Base-by-base conservation (phyloP, 164 flowering plant species). In the Tetrastigma voinierianum region DNA sequence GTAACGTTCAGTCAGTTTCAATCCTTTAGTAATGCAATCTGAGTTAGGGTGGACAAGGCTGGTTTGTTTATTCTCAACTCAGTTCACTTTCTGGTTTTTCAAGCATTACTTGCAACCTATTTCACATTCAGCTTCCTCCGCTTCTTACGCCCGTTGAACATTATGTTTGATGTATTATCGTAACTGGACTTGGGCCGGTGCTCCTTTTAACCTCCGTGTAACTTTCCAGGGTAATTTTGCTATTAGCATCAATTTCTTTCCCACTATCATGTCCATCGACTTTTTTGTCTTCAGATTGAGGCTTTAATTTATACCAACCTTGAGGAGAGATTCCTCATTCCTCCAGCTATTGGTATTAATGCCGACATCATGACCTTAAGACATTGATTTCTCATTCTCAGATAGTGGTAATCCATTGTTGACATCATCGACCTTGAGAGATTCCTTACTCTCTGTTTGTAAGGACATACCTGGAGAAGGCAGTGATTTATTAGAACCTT, bases 401-500 rank as follows among this genome's bases (percentile, higher is more conserved):
- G 40, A 4, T 32, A 32, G 40, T 32, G 40, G 40, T 32, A 24
- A 48, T 15, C 6, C 64, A 55, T 11, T 51, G 10, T 18, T 20
- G 43, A 15, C 59, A 56, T 57, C 62, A 67, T 49, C 52, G 12
- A 11, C 23, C 14, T 59, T 44, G 4, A 57, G 55, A 24, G 61
- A 23, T 55, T 63, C 74, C 4, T 71, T 60, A 10, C 52, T 62
- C 52, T 25, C 61, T 1, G 51, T 9, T 46, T 58, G 49, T 45
- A 52, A 80, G 68, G 70, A 78, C 17, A 11, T n/a, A 19, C 77
- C 86, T 17, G 77, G 40, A 78, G 87, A 83, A 46, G 87, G 78
- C 40, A 88, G 70, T 23, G 88, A 81, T 55, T 84, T 83, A 76
- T 83, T 87, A 10, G 65, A 43, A 44, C 54, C 75, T 18, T 48